A percentile compares a stretch with the other conserved stretches of the same genome.
Evolutionary conservation across 2,329 filamentous ascomycete species (phyloP).

Genomic region (Hymenoscyphus scutula): DNA sequence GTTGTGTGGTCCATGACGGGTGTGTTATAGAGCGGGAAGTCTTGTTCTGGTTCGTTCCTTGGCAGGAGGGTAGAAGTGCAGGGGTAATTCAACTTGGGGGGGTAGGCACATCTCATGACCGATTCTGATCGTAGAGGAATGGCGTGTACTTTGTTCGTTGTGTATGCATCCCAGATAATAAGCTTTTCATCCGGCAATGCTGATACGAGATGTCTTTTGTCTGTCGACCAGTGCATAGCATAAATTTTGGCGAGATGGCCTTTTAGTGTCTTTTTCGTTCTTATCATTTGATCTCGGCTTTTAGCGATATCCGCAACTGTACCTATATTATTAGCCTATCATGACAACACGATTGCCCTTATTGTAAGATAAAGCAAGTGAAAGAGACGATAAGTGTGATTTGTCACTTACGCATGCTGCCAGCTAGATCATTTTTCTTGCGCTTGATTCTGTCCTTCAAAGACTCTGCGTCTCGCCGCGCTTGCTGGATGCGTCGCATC

Average conservation of each 20-base stretch:
- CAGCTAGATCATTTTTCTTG: constrained; percentile 97
- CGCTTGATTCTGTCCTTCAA: constrained; percentile 98
- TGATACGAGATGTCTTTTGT: constrained; percentile 93
- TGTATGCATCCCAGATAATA: constrained; percentile 99
- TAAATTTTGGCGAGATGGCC: constrained; percentile 99
- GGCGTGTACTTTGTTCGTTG: constrained; percentile 98
- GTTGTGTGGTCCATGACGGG: background rate
- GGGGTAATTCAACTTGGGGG: too few relatives aligned
- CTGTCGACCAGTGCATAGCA: constrained; percentile 99
- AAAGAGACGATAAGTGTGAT: background rate
- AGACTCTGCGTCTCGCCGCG: constrained; percentile 94
- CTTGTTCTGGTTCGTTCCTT: too few relatives aligned
- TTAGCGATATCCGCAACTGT: constrained; percentile 83
- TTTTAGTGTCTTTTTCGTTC: constrained; percentile 93
- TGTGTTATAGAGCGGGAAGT: too few relatives aligned
- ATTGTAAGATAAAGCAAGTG: background rate
- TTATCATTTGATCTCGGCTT: constrained; percentile 91
- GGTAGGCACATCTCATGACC: constrained; percentile 99
- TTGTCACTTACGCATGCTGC: too few relatives aligned
- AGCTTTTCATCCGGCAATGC: constrained; percentile 98
- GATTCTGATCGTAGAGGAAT: constrained; percentile 96
- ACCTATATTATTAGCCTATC: too few relatives aligned
- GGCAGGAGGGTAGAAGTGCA: background rate
- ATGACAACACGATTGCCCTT: background rate
- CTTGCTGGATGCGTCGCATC: constrained; percentile 89